Evolutionary conservation across 1,284 basidiomycete genomes (phyloP).

Genomic region (Butyriboletus appendiculatus): DNA sequence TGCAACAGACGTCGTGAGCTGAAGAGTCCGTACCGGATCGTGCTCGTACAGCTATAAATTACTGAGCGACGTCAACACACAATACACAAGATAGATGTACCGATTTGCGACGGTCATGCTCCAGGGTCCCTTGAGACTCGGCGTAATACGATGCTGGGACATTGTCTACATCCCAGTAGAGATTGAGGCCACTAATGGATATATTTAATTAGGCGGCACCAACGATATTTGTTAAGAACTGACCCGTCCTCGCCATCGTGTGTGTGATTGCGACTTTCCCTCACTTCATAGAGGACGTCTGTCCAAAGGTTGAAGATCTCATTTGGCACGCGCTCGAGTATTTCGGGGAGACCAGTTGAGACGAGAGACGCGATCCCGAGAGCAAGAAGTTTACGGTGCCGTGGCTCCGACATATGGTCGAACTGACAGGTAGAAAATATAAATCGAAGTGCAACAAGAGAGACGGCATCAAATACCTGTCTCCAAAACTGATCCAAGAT

Average conservation of each 20-base stretch:
- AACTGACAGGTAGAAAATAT: slow-evolving; percentile 53
- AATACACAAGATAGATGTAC: slow-evolving; percentile 41
- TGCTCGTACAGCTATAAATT: slow-evolving; percentile 56
- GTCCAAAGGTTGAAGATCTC: slow-evolving; percentile 90
- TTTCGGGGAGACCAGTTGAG: slow-evolving; percentile 65
- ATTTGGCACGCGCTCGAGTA: slow-evolving; percentile 65
- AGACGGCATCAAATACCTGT: slow-evolving; percentile 47
- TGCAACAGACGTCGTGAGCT: slow-evolving; percentile 60
- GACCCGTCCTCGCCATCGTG: slow-evolving; percentile 42
- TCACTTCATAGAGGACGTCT: slow-evolving; percentile 87
- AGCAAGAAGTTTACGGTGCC: slow-evolving; percentile 70
- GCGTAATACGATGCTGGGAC: slow-evolving; percentile 58
- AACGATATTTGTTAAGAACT: not conserved
- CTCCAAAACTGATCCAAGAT: slow-evolving; percentile 81
- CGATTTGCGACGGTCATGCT: slow-evolving; percentile 66
- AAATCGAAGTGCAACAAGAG: not conserved
- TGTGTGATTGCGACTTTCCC: slow-evolving; percentile 56
- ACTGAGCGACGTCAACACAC: slow-evolving; percentile 7
- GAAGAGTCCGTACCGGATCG: slow-evolving; percentile 66
- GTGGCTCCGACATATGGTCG: slow-evolving; percentile 80
- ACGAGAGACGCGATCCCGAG: slow-evolving; percentile 75
- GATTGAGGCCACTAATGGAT: slow-evolving; percentile 38
- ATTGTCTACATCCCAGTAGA: slow-evolving; percentile 68
- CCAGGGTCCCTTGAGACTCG: slow-evolving; percentile 61
- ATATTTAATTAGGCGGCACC: not conserved